Base-by-base conservation (phyloP, 2,329 filamentous ascomycete species). In the Aspergillus sp. region DNA sequence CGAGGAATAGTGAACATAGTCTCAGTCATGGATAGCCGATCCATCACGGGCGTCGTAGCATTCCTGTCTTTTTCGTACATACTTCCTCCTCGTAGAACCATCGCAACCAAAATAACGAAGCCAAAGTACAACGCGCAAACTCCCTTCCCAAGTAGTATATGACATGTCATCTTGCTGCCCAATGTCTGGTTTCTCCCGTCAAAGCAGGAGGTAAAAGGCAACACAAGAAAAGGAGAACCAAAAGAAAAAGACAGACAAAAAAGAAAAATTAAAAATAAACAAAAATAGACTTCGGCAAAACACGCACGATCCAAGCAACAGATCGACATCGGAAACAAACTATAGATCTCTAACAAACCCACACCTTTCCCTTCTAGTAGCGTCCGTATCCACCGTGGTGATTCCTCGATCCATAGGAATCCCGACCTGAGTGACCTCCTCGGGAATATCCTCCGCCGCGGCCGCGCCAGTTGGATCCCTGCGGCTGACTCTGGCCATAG, bases 311-410 rank as follows among this genome's bases (percentile, higher is more conserved):
- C 14, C 20, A 54, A 20, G 42, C 32, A 54, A 46, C 29, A 32
- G 55, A 60, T 54, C 51, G 58, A 56, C 58, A 57, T 14, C 54
- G 52, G 46, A 24, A 50, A 49, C 32, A 49, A 45, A 42, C 45
- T 26, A 42, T 46, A 59, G 58, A 42, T 55, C 29, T 51, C 49
- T 39, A 31, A 31, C 18, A 26, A 29, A 31, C 24, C 39, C 22
- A 24, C 45, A 22, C 29, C 16, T 10, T 49, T 18, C 14, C 26
- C 42, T 56, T 42, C 36, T 69, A 74, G 63, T 78, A 78, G 26
- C 75, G 71, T 32, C 73, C 73, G 63, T 78, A 77, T 57, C 76
- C 74, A 61, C 75, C 74, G 55, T 70, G 67, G 45, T 69, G 67
- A 47, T 69, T 69, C 46, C 72, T 66, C n/a, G 67, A 65, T 49